Evolutionary conservation across 495 filamentous ascomycete genomes (phyloP), one percentile per base, ranked within the genome.

Genomic region (Penicillium longicatenatum): DNA sequence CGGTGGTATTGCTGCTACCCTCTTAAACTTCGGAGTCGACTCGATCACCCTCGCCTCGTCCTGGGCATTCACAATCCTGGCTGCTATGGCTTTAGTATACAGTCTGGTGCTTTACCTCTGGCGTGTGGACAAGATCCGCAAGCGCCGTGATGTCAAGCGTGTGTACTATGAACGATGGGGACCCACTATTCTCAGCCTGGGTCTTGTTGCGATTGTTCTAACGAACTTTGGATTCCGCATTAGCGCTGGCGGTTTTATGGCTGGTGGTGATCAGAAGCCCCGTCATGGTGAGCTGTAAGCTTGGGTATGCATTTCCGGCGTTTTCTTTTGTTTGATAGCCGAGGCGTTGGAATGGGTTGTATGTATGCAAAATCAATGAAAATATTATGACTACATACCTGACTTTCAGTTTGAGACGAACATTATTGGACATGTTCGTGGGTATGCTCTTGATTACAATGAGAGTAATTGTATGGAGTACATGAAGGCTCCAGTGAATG

Each of bases 121-220:
- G 83, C 84, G 94, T 44, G 91, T 92, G 57, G 76, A 84, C 58
- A 89, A 88, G 60, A 97, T 98, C 68, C 84, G 89, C 61, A 83
- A 85, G 63, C 82, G 93, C 44, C 85, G 84, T 41, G 90, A 87
- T 33, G 91, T 94, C 31, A 89, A 83, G 58, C 71, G 75, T 8
- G 73, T 78, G 1, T 98, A 95, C 76, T 92, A 98, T 69, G 94
- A 98, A 68, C 86, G 85, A 61, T 87, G 82, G 75, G 94, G 94
- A 0, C 94, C 94, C 4, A 93, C 80, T 5, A 66, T 88, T n/a
- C 76, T 98, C n/a, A 93, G 90, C 57, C 57, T 75, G 12, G 82
- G 87, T 22, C 73, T 98, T 50, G 80, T 96, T 17, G 76, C 79
- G 0, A 88, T 92, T 8, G 82, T 96, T 26, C 75, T 82, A 26